phyloP scores from a whole-genome alignment of 2,329 filamentous ascomycete genomes.

The Arthrobotrys musiformis region DNA sequence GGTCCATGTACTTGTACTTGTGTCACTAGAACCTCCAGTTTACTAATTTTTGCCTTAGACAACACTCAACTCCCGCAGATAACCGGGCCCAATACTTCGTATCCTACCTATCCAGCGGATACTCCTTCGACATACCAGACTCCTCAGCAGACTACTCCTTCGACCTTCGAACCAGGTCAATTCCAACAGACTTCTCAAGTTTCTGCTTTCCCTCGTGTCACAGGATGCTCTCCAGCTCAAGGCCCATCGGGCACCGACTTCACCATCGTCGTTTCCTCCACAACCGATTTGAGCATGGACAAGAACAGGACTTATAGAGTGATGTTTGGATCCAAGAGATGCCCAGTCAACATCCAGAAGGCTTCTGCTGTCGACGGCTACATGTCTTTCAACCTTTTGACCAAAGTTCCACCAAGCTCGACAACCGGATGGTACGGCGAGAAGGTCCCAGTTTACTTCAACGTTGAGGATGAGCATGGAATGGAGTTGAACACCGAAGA shows the following conservation, averaged over 20 bases:
- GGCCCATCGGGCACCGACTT: conserved; percentile 78
- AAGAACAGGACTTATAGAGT: conserved; percentile 71
- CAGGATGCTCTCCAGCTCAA: conserved; percentile 75
- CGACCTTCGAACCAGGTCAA: conserved; percentile 70
- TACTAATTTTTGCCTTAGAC: conserved; percentile 44
- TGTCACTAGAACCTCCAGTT: conserved; percentile 6
- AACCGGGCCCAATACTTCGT: conserved; percentile 51
- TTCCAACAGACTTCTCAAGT: conserved; percentile 75
- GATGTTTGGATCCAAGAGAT: conserved; percentile 81
- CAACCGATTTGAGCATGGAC: conserved; percentile 73
- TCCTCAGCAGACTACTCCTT: conserved; percentile 62
- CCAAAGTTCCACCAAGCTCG: conserved; percentile 76
- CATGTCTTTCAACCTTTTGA: conserved; percentile 72
- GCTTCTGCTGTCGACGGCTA: conserved; percentile 69
- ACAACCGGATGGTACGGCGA: conserved; percentile 69
- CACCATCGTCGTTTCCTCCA: conserved; percentile 80
- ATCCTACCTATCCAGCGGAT: conserved; percentile 47
- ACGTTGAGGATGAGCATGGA: conserved; percentile 70
- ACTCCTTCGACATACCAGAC: conserved; percentile 59
- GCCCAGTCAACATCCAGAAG: conserved; percentile 71
- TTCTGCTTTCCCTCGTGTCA: conserved; percentile 71
- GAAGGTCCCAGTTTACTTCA: conserved; percentile 70
- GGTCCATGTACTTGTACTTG: background rate
- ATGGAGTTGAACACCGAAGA: conserved; percentile 67
- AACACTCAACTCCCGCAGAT: conserved; percentile 55